Base-by-base conservation (phyloP, 2,329 filamentous ascomycete species). In the Nothophaeocryptopus gaeumannii region DNA sequence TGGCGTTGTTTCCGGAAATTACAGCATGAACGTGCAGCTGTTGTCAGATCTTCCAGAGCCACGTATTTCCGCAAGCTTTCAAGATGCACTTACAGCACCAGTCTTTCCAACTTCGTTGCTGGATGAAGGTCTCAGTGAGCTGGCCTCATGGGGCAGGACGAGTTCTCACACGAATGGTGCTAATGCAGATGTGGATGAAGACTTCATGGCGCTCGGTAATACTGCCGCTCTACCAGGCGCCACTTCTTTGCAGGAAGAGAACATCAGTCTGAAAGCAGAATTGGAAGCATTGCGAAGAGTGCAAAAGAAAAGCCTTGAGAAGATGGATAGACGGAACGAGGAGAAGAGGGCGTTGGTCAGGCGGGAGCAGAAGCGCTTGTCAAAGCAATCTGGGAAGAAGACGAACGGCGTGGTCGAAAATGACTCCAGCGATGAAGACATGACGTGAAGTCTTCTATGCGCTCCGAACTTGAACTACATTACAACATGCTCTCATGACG, bases 11-110 rank as follows among this genome's bases (percentile, higher is more conserved):
- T 74, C 75, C 53, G 75, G 80, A 34, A 79, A 78, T 55, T 89
- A 91, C 64, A 78, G 78, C 3, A 76, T 89, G 53, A 84, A 78
- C 12, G 74, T 82, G 10, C 84, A 88, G 65, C 72, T 90, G n/a
- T 74, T 68, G 58, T 46, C 64, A 55, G 11, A 50, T 69, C 26
- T 59, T 51, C 51, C 35, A 62, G 59, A 44, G 61, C 20, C 20
- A 26, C 20, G 20, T 7, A 33, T 3, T n/a, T 56, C 50, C 1
- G 58, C 59, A 3, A 43, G 47, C 5, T 75, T 77, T 52, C 59
- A 72, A 37, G 60, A 67, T 39, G 71, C 73, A 11, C 65, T 78
- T 29, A 66, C 65, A 29, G 72, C 74, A 39, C 64, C 72, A 3
- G 68, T 63, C 20, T 75, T 77, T 42, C 72, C 75, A 3, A 48